These are phyloP conservation scores for Teunomyces gatunensis DNA, from an alignment of 805 yeast genomes.

Conservation along the genomic window DNA sequence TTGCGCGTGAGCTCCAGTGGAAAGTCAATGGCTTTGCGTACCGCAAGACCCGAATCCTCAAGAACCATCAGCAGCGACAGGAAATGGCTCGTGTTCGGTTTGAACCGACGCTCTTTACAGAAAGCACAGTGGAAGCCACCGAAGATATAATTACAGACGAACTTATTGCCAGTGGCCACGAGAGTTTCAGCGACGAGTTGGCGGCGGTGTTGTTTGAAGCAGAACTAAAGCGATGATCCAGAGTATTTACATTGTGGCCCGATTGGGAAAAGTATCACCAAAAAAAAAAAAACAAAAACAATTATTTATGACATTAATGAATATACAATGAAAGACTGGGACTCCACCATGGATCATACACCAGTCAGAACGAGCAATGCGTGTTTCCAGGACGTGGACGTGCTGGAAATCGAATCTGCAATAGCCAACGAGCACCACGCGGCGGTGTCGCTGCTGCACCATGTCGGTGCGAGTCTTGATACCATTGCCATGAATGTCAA, in stretches of 20 bases:
- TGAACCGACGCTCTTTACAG: slow-evolving; percentile 4
- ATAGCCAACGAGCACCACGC: slow-evolving; percentile 4
- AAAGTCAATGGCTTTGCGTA: slow-evolving; percentile 32
- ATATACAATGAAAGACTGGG: slow-evolving; percentile 4
- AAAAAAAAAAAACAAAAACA: not conserved
- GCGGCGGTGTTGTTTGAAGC: slow-evolving; percentile 14
- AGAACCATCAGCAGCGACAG: slow-evolving; percentile 19
- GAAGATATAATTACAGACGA: slow-evolving; percentile 19
- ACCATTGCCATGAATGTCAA: slow-evolving; percentile 33
- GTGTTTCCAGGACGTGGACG: not conserved
- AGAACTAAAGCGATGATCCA: not conserved
- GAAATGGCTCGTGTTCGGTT: slow-evolving; percentile 10
- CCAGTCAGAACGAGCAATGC: not conserved
- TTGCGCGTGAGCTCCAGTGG: slow-evolving; percentile 38
- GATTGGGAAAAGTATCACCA: slow-evolving; percentile 4
- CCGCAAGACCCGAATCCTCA: slow-evolving; percentile 20
- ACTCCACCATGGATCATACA: not conserved
- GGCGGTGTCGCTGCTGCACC: not conserved
- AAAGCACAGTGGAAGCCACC: slow-evolving; percentile 3
- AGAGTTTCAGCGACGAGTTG: slow-evolving; percentile 21
- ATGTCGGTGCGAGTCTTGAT: slow-evolving; percentile 19
- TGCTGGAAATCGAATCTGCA: slow-evolving; percentile 8
- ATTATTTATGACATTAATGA: not conserved
- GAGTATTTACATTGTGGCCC: not conserved
- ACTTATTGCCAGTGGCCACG: slow-evolving; percentile 13